phyloP scores from a whole-genome alignment of 192 early-diverging fungal species.

The Dissophora globulifera region DNA sequence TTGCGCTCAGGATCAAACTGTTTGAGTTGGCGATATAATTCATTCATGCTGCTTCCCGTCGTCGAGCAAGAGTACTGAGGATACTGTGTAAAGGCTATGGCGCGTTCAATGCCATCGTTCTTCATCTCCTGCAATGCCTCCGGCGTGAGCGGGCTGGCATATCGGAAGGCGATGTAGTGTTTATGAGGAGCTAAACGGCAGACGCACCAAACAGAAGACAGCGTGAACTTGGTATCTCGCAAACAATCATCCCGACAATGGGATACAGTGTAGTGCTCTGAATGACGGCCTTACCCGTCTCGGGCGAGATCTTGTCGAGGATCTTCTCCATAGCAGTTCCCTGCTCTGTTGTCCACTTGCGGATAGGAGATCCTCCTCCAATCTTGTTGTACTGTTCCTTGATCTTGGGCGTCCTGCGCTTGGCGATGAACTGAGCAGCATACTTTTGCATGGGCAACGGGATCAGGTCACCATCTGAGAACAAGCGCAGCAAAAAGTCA shows the following conservation, averaged over 20 bases:
- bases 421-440: slow-evolving; percentile 80
- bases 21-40: slow-evolving; percentile 77
- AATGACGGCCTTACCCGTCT: slow-evolving; percentile 74
- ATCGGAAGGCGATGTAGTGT: slow-evolving; percentile 93
- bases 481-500: slow-evolving; percentile 84
- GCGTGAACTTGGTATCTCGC: too few relatives aligned
- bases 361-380: slow-evolving; percentile 95
- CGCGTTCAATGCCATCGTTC: slow-evolving; percentile 81
- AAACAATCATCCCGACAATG: too few relatives aligned
- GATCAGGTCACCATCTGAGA: slow-evolving; percentile 93
- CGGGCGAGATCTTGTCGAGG: slow-evolving; percentile 78
- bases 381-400: slow-evolving; percentile 91
- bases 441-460: slow-evolving; percentile 84
- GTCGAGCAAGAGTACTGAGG: slow-evolving; percentile 98
- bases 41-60: slow-evolving; percentile 92
- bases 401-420: slow-evolving; percentile 85
- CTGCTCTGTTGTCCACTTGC: slow-evolving; percentile 89
- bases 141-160: slow-evolving; percentile 82
- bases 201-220: too few relatives aligned
- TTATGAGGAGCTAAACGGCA: slow-evolving; percentile 79
- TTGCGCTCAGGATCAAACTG: slow-evolving; percentile 67
- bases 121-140: slow-evolving; percentile 83
- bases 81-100: slow-evolving; percentile 93
- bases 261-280: too few relatives aligned
- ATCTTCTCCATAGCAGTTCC: slow-evolving; percentile 80